Evolutionary conservation across 345 rosid genomes (phyloP), one percentile per base, ranked within the genome.

Genomic region (Iberis pinnata): DNA sequence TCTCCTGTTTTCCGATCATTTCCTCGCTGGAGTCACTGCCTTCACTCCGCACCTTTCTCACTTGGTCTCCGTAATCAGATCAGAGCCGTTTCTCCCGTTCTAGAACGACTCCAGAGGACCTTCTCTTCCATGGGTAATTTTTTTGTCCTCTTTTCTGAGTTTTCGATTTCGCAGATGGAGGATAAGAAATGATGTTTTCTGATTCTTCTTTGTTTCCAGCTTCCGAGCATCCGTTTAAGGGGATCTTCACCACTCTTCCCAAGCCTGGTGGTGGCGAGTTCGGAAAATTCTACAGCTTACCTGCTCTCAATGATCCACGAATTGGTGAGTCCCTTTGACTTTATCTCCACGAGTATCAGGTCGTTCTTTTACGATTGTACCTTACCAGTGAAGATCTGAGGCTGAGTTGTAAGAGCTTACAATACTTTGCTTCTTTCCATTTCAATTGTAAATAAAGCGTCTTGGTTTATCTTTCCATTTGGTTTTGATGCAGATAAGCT

Each of bases 181-280:
- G n/a, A n/a, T n/a, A n/a, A n/a, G n/a, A n/a, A n/a, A n/a, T 18
- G 4, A 14, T 8, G 41, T 27, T 52, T 16, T 42, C 12, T 38
- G 33, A 25, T 46, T 7, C n/a, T 31, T 24, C 78, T 70, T 50
- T 45, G 47, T 45, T 67, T 76, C 66, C 86, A 93, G 99, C 95
- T 68, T 48, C 95, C 4, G 95, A 82, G 20, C 81, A 88, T 81
- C 86, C 97, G 8, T 55, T 55, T 49, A 37, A 38, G 2, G 12
- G 39, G 26, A 55, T 55, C 35, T 82, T 78, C 62, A 80, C 83
- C 76, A 75, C 66, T 9, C 78, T 22, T 2, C 18, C 16, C 48
- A 88, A 88, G 86, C 95, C 97, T 22, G 92, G 80, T 8, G 99
- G 99, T 40, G 99, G 96, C 43, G 87, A 88, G 63, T 93, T 80